Percentiles rank a stretch among this genome's conserved stretches.
phyloP scores from a whole-genome alignment of 108 stramenopile species.

The Licmophora abbreviata region DNA sequence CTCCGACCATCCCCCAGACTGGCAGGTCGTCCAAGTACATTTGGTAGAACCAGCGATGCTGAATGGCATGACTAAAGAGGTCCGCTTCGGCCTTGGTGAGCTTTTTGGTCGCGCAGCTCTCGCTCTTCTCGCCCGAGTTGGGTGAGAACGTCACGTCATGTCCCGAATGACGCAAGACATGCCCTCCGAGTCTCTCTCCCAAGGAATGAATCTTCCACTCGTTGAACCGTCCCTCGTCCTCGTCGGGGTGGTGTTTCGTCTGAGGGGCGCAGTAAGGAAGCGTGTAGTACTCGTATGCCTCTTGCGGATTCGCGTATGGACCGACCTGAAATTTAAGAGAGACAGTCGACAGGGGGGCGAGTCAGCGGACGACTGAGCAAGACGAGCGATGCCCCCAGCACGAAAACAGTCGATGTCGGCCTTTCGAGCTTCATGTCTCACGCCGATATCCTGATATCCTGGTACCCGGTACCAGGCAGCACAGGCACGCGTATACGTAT shows the following conservation, averaged over 20 bases:
- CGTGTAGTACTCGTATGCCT: slow-evolving; percentile 96
- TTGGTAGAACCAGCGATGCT: slow-evolving; percentile 94
- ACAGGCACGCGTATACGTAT: too few relatives aligned
- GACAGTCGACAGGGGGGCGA: too few relatives aligned
- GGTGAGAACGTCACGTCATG: slow-evolving; percentile 66
- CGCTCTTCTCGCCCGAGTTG: slow-evolving; percentile 36
- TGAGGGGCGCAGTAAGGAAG: slow-evolving; percentile 96
- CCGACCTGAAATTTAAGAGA: slow-evolving; percentile 60
- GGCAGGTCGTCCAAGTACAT: slow-evolving; percentile 97
- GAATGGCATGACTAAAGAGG: slow-evolving; percentile 63
- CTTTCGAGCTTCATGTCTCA: not conserved
- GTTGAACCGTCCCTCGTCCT: slow-evolving; percentile 71
- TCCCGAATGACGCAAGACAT: slow-evolving; percentile 78
- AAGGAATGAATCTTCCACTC: slow-evolving; percentile 72
- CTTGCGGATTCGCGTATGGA: slow-evolving; percentile 97
- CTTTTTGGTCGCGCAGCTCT: slow-evolving; percentile 64
- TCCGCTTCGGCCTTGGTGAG: slow-evolving; percentile 42
- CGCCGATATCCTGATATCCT: too few relatives aligned
- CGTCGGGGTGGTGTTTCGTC: slow-evolving; percentile 71
- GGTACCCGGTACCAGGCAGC: too few relatives aligned
- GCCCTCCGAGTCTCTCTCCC: slow-evolving; percentile 71
- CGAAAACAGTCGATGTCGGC: not conserved
- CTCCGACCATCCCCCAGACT: slow-evolving; percentile 96
- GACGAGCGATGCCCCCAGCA: not conserved
- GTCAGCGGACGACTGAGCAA: not conserved